phyloP scores from a whole-genome alignment of 2,329 filamentous ascomycete species.

The Byssochlamys sp. region DNA sequence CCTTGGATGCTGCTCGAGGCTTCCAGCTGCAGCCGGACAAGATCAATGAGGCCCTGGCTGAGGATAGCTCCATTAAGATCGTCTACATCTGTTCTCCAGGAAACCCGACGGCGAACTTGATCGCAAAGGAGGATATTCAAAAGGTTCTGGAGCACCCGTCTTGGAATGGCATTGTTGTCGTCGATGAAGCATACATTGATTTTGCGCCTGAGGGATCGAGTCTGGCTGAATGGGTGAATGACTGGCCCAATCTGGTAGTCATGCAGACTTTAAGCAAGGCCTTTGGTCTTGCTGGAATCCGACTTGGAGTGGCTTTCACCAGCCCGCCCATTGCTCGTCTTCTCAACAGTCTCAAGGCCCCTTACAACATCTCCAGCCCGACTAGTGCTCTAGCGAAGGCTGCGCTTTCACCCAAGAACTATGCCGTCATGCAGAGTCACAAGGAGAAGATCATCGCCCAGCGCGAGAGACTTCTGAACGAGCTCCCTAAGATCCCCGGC shows the following conservation, averaged over 20 bases:
- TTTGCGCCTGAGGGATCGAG: slow-evolving; percentile 72
- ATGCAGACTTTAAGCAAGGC: slow-evolving; percentile 98
- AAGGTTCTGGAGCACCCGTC: slow-evolving; percentile 70
- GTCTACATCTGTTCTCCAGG: slow-evolving; percentile 90
- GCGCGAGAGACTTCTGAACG: slow-evolving; percentile 62
- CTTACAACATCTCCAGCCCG: slow-evolving; percentile 87
- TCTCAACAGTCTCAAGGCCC: slow-evolving; percentile 86
- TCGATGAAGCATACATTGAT: slow-evolving; percentile 96
- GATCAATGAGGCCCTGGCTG: slow-evolving; percentile 57
- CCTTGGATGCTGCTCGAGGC: slow-evolving; percentile 58
- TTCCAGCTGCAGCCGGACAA: slow-evolving; percentile 66
- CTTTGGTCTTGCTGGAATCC: slow-evolving; percentile 88
- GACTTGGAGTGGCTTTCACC: slow-evolving; percentile 77
- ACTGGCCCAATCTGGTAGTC: slow-evolving; percentile 91
- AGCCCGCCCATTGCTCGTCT: slow-evolving; percentile 63
- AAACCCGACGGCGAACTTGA: slow-evolving; percentile 76
- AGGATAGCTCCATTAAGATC: slow-evolving; percentile 64
- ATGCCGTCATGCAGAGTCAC: slow-evolving; percentile 64
- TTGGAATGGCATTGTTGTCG: slow-evolving; percentile 88
- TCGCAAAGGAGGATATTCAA: slow-evolving; percentile 65
- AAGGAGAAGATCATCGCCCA: slow-evolving; percentile 62
- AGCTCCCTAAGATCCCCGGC: slow-evolving; percentile 65
- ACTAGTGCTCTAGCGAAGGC: slow-evolving; percentile 71
- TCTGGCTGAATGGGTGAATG: slow-evolving; percentile 79
- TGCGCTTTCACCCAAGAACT: slow-evolving; percentile 57